Percentiles rank a stretch among this genome's conserved stretches.
These are phyloP conservation scores for Pythium sukuiense DNA, from an alignment of 352 stramenopile species.

Conservation along the genomic window DNA sequence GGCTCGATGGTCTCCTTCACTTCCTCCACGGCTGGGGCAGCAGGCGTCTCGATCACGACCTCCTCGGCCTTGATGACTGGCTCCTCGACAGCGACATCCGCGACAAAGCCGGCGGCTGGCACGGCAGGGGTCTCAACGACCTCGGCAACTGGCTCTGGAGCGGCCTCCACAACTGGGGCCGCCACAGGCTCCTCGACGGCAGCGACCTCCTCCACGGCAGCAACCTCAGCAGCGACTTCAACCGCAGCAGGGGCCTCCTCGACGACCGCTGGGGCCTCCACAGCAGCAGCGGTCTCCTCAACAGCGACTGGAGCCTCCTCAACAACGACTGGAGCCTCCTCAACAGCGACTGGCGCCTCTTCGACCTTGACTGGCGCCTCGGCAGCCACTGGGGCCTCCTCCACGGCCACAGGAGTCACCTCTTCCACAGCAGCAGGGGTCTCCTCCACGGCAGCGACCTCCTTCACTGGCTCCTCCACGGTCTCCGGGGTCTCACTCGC, in stretches of 20 bases:
- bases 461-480: slow-evolving; percentile 22
- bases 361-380: slow-evolving; percentile 8
- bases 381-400: slow-evolving; percentile 1
- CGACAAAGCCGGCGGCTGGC: slow-evolving; percentile 13
- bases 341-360: slow-evolving; percentile 2
- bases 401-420: slow-evolving; percentile 11
- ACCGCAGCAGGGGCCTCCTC: slow-evolving; percentile 7
- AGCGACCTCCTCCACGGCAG: slow-evolving; percentile 10
- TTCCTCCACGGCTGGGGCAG: neutral
- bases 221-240: neutral
- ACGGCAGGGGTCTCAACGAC: slow-evolving; percentile 9
- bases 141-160: slow-evolving; percentile 3
- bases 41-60: slow-evolving; percentile 5
- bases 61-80: slow-evolving; percentile 19
- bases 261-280: neutral
- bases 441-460: slow-evolving; percentile 17
- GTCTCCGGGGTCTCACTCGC: slow-evolving; percentile 19
- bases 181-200: slow-evolving; percentile 5
- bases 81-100: slow-evolving; percentile 13
- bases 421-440: slow-evolving; percentile 10
- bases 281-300: slow-evolving; percentile 1
- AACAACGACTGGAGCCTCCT: slow-evolving; percentile 1
- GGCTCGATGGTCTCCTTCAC: slow-evolving; percentile 4
- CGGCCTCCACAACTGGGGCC: slow-evolving; percentile 1
- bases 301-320: neutral